Evolutionary conservation across 2,329 filamentous ascomycete genomes (phyloP).

Genomic region (Penicillium palitans): DNA sequence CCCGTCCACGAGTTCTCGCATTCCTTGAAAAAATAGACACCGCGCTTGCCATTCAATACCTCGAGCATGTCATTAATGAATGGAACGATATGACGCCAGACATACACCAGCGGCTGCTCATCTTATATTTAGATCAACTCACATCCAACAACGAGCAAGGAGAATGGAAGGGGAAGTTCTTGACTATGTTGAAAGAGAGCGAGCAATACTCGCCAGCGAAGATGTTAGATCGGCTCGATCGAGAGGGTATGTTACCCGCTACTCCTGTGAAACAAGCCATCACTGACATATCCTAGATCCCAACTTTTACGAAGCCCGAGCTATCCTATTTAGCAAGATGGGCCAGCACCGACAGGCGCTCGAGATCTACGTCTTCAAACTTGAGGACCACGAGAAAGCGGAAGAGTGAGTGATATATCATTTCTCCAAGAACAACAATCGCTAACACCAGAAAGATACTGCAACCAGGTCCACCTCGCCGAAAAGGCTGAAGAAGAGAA

Average conservation of each 20-base stretch:
- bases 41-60: conserved; percentile 73
- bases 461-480: conserved; percentile 76
- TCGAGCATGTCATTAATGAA: conserved; percentile 89
- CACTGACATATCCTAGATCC: conserved; percentile 58
- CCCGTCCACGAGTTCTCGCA: conserved; percentile 70
- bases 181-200: conserved; percentile 74
- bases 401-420: conserved; percentile 69
- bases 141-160: conserved; percentile 44
- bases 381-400: conserved; percentile 82
- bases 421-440: not conserved
- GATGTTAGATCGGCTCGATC: conserved; percentile 74
- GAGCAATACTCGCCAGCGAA: conserved; percentile 76
- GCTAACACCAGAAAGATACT: conserved; percentile 61
- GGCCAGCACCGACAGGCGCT: conserved; percentile 91
- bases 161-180: conserved; percentile 64
- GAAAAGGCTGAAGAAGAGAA: conserved; percentile 59
- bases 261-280: not conserved
- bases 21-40: conserved; percentile 72
- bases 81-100: conserved; percentile 80
- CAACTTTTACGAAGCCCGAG: conserved; percentile 83
- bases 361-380: conserved; percentile 96
- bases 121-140: conserved; percentile 64
- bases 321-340: conserved; percentile 91
- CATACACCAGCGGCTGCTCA: conserved; percentile 80
- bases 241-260: conserved; percentile 63